phyloP scores from a whole-genome alignment of 148 eudicot species.

The Nyssa sinensis region DNA sequence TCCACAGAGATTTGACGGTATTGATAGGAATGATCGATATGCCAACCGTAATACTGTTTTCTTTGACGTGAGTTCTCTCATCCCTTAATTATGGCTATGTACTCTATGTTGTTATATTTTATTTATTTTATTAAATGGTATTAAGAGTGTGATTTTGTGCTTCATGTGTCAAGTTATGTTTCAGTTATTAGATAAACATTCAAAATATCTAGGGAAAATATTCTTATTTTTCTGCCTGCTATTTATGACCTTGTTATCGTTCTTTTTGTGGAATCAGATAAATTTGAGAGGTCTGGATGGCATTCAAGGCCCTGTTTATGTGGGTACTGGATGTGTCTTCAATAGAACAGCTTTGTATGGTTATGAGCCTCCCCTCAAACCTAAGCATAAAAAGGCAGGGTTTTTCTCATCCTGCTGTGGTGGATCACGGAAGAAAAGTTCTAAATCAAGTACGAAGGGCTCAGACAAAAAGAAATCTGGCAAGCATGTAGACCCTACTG shows the following conservation, averaged over 20 bases:
- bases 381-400: constrained; percentile 48
- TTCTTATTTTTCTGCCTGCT: neutral
- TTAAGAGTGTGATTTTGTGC: neutral
- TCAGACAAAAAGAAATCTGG: constrained; percentile 52
- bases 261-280: constrained; percentile 18
- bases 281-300: constrained; percentile 51
- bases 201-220: neutral
- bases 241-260: neutral
- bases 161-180: neutral
- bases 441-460: constrained; percentile 53
- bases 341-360: constrained; percentile 72
- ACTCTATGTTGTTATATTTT: neutral
- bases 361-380: constrained; percentile 64
- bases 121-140: too few relatives aligned
- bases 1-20: constrained; percentile 66
- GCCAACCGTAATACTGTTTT: constrained; percentile 60
- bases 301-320: constrained; percentile 49
- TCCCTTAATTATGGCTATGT: neutral
- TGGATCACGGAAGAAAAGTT: constrained; percentile 40
- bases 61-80: constrained; percentile 49
- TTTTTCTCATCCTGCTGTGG: constrained; percentile 45
- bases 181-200: neutral
- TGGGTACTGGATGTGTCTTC: constrained; percentile 68
- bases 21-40: constrained; percentile 56
- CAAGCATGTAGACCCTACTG: constrained; percentile 58